A percentile compares a stretch with the other conserved stretches of the same genome.
phyloP scores from a whole-genome alignment of 805 yeast species.

The Lipomyces chichibuensis region DNA sequence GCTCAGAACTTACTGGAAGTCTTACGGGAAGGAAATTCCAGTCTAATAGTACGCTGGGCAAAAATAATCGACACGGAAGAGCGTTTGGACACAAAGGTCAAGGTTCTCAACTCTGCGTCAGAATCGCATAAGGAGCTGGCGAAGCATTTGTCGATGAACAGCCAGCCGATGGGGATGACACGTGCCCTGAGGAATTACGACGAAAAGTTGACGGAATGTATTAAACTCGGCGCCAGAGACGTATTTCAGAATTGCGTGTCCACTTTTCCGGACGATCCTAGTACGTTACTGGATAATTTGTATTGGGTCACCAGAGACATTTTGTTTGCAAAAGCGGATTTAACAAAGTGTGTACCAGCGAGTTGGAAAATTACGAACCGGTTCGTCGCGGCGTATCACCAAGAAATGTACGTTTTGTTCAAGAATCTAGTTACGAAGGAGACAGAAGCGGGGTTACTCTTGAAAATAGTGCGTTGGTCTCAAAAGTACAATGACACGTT shows the following conservation, averaged over 20 bases:
- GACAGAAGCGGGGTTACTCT: conserved; percentile 76
- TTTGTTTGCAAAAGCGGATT: conserved; percentile 61
- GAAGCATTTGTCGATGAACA: conserved; percentile 21
- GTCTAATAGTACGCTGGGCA: conserved; percentile 69
- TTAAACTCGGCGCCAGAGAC: conserved; percentile 54
- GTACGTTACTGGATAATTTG: conserved; percentile 67
- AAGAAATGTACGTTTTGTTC: conserved; percentile 64
- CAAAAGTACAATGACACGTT: conserved; percentile 63
- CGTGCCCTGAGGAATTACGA: conserved; percentile 28
- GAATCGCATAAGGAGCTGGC: conserved; percentile 20
- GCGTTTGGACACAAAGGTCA: conserved; percentile 67
- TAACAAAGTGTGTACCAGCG: conserved; percentile 64
- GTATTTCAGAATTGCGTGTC: conserved; percentile 69
- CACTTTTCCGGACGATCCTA: conserved; percentile 53
- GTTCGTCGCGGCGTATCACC: conserved; percentile 68
- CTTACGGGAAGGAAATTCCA: conserved; percentile 66
- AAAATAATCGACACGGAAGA: conserved; percentile 82
- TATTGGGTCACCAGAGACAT: conserved; percentile 87
- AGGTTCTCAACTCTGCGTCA: conserved; percentile 23
- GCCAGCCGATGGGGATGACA: conserved; percentile 10
- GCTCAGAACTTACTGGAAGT: conserved; percentile 72
- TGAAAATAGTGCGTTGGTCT: conserved; percentile 77
- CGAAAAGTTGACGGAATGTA: conserved; percentile 27
- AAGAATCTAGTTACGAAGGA: conserved; percentile 63
- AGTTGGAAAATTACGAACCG: conserved; percentile 73